Percentiles rank a stretch among this genome's conserved stretches.
phyloP scores from a whole-genome alignment of 768 basidiomycete species.

The Agrocybe chaxingu region DNA sequence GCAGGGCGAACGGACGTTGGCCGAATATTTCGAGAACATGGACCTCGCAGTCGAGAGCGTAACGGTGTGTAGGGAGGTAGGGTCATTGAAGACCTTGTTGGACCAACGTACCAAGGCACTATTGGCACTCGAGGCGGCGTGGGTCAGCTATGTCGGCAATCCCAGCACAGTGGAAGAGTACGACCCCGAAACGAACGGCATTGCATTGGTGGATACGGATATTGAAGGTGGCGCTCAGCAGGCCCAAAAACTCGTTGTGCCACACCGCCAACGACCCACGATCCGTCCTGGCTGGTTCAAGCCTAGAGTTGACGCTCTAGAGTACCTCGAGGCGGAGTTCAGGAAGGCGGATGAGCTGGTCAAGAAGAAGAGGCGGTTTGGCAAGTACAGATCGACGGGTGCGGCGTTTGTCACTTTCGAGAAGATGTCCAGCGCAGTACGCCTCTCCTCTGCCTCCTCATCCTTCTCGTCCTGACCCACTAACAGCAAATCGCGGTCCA shows the following conservation, averaged over 20 bases:
- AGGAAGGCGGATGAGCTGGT: slow-evolving; percentile 81
- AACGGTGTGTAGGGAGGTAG: slow-evolving; percentile 81
- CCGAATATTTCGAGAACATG: slow-evolving; percentile 93
- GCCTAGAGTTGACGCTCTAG: slow-evolving; percentile 82
- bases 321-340: slow-evolving; percentile 81
- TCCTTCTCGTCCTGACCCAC: neutral
- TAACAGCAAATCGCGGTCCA: slow-evolving; percentile 85
- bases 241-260: slow-evolving; percentile 59
- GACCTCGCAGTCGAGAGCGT: slow-evolving; percentile 89
- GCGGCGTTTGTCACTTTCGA: slow-evolving; percentile 96
- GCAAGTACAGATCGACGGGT: slow-evolving; percentile 78
- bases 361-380: slow-evolving; percentile 62
- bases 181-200: slow-evolving; percentile 59
- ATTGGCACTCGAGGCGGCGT: slow-evolving; percentile 74
- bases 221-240: slow-evolving; percentile 49
- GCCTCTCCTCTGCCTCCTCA: neutral
- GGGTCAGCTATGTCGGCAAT: slow-evolving; percentile 92
- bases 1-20: slow-evolving; percentile 78
- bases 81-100: slow-evolving; percentile 64
- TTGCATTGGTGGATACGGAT: slow-evolving; percentile 48
- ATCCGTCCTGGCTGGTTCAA: slow-evolving; percentile 73
- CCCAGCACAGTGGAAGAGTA: slow-evolving; percentile 84
- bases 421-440: slow-evolving; percentile 87
- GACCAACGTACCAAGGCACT: slow-evolving; percentile 81
- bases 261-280: slow-evolving; percentile 73